Evolutionary conservation across 805 yeast genomes (phyloP).

Genomic region (Metschnikowia kofuensis): DNA sequence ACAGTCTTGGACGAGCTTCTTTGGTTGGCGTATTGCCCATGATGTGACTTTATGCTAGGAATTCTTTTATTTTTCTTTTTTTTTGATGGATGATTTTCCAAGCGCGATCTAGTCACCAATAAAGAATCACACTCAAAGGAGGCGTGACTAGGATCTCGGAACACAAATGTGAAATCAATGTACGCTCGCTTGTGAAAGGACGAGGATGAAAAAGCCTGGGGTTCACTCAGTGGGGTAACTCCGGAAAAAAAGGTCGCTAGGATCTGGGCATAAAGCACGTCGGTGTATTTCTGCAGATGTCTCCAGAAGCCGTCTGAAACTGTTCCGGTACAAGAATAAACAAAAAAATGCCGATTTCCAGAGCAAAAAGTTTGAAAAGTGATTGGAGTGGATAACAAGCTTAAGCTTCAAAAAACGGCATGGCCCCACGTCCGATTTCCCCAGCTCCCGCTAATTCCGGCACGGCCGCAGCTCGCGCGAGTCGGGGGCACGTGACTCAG

Average conservation of each 20-base stretch:
- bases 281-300: background rate
- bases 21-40: conserved; percentile 48
- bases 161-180: background rate
- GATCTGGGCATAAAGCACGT: background rate
- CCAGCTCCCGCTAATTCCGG: conserved; percentile 1
- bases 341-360: background rate
- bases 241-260: background rate
- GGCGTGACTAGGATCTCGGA: background rate
- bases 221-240: background rate
- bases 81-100: background rate
- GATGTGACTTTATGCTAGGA: background rate
- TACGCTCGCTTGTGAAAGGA: background rate
- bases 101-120: too few species aligned
- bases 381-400: background rate
- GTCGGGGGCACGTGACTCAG: background rate
- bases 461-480: conserved; percentile 6
- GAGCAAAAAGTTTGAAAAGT: background rate
- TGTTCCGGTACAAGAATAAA: background rate
- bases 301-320: too few species aligned
- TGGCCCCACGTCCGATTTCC: background rate
- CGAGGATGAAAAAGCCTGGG: background rate
- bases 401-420: background rate
- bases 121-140: background rate
- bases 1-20: conserved; percentile 33
- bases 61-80: background rate